Evolutionary conservation across 2,329 filamentous ascomycete genomes (phyloP).

Genomic region (Lecanicillium sp.): DNA sequence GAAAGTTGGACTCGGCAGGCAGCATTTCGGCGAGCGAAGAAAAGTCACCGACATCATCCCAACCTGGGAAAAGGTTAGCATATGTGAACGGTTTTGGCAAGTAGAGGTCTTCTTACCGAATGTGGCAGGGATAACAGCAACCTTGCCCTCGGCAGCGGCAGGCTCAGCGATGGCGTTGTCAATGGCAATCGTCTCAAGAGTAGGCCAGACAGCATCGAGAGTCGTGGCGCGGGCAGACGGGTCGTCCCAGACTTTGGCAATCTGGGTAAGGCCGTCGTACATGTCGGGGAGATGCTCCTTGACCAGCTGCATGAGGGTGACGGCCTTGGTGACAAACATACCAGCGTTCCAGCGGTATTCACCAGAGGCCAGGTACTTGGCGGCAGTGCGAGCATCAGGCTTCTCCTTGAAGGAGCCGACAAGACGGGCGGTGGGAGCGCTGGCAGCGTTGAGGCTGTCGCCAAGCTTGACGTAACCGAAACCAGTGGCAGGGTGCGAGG

Average conservation of each 20-base stretch:
- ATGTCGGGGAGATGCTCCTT: constrained; percentile 16
- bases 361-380: constrained; percentile 17
- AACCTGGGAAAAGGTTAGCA: constrained; percentile 11
- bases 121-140: constrained; percentile 18
- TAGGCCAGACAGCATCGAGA: constrained; percentile 16
- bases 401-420: constrained; percentile 19
- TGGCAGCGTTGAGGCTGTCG: constrained; percentile 13
- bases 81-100: not conserved
- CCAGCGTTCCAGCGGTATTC: constrained; percentile 20
- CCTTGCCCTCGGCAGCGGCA: constrained; percentile 17
- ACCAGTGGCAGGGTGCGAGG: constrained; percentile 18
- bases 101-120: constrained; percentile 11
- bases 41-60: constrained; percentile 20
- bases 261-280: constrained; percentile 13
- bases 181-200: constrained; percentile 17
- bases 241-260: constrained; percentile 17
- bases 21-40: constrained; percentile 19
- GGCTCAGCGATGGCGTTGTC: constrained; percentile 19
- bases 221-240: constrained; percentile 13
- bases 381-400: constrained; percentile 18
- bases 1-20: constrained; percentile 16
- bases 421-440: constrained; percentile 14
- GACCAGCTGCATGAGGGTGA: constrained; percentile 17
- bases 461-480: constrained; percentile 18
- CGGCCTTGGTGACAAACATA: constrained; percentile 19